Conservation (phyloP, 768 basidiomycete genomes). For the Leucocoprinus leucothites region DNA sequence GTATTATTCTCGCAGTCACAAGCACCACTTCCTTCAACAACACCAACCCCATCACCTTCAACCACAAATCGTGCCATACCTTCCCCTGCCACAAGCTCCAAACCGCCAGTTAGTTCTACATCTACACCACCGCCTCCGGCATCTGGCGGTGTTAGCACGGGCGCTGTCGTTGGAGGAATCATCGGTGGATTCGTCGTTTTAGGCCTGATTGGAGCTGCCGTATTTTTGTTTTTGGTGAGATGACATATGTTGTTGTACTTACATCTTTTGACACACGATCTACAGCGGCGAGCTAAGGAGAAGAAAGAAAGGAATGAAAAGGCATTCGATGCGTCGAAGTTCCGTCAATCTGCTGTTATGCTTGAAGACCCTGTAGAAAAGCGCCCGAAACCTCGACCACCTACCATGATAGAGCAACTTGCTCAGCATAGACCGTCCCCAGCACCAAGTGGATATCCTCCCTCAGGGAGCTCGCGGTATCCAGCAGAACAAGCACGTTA, state of each 20-base stretch:
- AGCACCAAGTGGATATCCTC: neutral
- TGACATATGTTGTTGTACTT: neutral
- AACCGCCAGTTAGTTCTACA: neutral
- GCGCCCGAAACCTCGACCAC: constrained; percentile 10
- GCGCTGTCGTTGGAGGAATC: constrained; percentile 7
- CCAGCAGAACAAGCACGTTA: neutral
- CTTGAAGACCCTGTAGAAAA: constrained; percentile 12
- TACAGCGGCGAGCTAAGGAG: neutral
- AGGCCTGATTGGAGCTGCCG: constrained; percentile 5
- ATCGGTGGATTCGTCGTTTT: constrained; percentile 7
- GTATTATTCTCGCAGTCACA: no score
- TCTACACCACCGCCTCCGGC: neutral
- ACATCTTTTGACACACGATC: no score
- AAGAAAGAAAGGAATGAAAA: constrained; percentile 8
- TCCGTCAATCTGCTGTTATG: constrained; percentile 15
- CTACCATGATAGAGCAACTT: constrained; percentile 14
- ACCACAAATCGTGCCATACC: no score
- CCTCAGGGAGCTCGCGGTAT: neutral
- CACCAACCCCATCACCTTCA: neutral
- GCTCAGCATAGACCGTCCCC: constrained; percentile 6
- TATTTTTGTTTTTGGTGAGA: constrained; percentile 8
- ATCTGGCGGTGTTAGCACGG: constrained; percentile 3
- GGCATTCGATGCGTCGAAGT: constrained; percentile 12
- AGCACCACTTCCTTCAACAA: neutral
- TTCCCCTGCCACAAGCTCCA: neutral